phyloP scores from a whole-genome alignment of 1,284 basidiomycete genomes.

The Pyrrhoderma noxium region DNA sequence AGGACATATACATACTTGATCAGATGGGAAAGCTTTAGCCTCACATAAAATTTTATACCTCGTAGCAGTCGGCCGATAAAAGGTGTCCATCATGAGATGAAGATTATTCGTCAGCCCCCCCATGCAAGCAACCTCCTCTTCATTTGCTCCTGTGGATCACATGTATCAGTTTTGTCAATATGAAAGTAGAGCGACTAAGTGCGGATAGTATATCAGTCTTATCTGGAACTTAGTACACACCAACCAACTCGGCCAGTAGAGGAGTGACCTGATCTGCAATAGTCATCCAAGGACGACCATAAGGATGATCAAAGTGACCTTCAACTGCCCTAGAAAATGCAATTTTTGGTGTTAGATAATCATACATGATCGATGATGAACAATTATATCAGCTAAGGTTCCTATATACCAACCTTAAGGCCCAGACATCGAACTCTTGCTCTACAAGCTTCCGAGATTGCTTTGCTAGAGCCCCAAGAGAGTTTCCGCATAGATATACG shows the following conservation, averaged over 20 bases:
- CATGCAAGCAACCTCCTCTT: conserved; percentile 90
- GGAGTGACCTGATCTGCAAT: conserved; percentile 71
- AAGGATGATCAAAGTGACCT: conserved; percentile 88
- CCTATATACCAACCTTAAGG: conserved; percentile 50
- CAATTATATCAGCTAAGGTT: conserved; percentile 6
- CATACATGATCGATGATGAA: neutral
- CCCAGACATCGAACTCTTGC: conserved; percentile 90
- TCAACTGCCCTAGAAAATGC: conserved; percentile 63
- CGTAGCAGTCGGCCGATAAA: conserved; percentile 81
- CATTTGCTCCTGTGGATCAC: conserved; percentile 60
- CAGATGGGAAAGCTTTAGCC: conserved; percentile 90
- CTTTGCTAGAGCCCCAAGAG: conserved; percentile 79
- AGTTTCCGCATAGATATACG: conserved; percentile 95
- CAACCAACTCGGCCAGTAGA: conserved; percentile 78
- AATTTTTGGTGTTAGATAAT: neutral
- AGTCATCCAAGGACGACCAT: conserved; percentile 77
- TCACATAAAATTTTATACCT: conserved; percentile 97
- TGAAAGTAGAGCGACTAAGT: neutral
- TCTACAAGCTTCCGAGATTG: conserved; percentile 65
- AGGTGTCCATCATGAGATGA: conserved; percentile 89
- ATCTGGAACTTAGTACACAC: conserved; percentile 33
- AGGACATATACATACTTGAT: conserved; percentile 58
- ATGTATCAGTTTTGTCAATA: neutral
- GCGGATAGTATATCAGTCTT: neutral
- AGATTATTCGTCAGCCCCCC: conserved; percentile 91